Percentiles rank a stretch among this genome's conserved stretches.
Conservation (phyloP, 2,329 filamentous ascomycete genomes). For the Colletotrichum theobromicola region DNA sequence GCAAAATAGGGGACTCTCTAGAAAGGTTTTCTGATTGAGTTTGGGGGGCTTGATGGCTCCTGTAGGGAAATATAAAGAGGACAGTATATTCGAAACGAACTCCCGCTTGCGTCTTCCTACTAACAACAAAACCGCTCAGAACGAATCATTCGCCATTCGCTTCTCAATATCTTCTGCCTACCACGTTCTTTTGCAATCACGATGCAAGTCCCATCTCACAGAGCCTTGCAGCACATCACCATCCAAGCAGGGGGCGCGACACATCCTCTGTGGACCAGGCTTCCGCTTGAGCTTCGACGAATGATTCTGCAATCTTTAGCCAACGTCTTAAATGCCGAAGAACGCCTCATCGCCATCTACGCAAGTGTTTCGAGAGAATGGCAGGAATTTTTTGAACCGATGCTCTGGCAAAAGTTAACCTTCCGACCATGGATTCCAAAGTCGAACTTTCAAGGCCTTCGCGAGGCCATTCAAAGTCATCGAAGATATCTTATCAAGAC, state of each 20-base stretch:
- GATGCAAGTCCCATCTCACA: neutral
- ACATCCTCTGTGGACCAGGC: neutral
- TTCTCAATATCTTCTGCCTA: neutral
- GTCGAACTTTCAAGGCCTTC: neutral
- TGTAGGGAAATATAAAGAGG: neutral
- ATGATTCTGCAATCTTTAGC: neutral
- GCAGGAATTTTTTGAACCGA: neutral
- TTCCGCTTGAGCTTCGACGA: neutral
- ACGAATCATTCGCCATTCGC: neutral
- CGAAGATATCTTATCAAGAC: neutral
- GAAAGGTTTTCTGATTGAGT: neutral
- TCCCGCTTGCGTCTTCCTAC: neutral
- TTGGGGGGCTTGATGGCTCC: neutral
- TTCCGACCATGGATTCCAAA: neutral
- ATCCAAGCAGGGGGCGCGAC: neutral
- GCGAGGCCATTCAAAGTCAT: neutral
- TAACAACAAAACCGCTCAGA: neutral
- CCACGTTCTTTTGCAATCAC: neutral
- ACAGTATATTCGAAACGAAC: no score
- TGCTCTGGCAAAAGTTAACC: neutral
- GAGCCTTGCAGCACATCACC: neutral
- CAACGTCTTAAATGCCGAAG: neutral
- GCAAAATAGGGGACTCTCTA: neutral
- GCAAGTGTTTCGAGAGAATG: neutral
- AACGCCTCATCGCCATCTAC: neutral